These are phyloP conservation scores for Sodiomyces alkalinus DNA, from an alignment of 2,329 filamentous ascomycete species.

Conservation along the genomic window DNA sequence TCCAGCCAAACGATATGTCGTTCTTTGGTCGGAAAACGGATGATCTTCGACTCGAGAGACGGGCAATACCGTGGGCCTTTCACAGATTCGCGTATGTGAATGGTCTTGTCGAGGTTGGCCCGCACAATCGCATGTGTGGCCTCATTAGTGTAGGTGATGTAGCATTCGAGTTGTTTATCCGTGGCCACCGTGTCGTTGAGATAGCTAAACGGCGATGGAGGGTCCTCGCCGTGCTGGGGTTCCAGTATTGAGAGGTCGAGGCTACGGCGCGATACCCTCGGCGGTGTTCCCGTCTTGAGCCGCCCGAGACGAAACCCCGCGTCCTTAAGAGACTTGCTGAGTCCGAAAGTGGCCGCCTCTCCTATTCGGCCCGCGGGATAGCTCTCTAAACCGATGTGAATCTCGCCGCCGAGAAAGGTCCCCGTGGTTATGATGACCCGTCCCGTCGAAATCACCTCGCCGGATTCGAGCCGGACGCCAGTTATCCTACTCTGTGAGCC, in stretches of 20 bases:
- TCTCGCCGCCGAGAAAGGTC: constrained; percentile 89
- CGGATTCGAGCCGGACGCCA: constrained; percentile 76
- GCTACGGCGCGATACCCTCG: constrained; percentile 63
- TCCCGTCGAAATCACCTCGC: constrained; percentile 64
- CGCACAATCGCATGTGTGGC: constrained; percentile 71
- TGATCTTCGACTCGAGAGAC: constrained; percentile 85
- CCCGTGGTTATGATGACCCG: constrained; percentile 91
- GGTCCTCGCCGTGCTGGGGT: constrained; percentile 65
- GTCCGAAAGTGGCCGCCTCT: constrained; percentile 79
- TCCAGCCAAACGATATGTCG: constrained; percentile 92
- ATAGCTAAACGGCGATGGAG: constrained; percentile 83
- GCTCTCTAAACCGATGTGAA: constrained; percentile 77
- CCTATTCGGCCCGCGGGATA: constrained; percentile 86
- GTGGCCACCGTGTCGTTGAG: constrained; percentile 68
- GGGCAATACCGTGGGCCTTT: constrained; percentile 92
- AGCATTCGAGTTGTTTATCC: constrained; percentile 69
- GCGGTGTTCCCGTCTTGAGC: constrained; percentile 91
- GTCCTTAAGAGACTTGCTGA: constrained; percentile 79
- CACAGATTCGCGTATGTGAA: constrained; percentile 91
- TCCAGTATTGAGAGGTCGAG: constrained; percentile 67
- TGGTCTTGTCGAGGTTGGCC: constrained; percentile 83
- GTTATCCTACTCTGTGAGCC: constrained; percentile 40
- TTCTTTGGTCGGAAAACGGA: constrained; percentile 68
- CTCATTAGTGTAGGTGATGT: constrained; percentile 76
- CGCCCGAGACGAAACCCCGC: constrained; percentile 83